Conservation (phyloP, 306 rosid species). For the Vigna reflexopilosa region DNA sequence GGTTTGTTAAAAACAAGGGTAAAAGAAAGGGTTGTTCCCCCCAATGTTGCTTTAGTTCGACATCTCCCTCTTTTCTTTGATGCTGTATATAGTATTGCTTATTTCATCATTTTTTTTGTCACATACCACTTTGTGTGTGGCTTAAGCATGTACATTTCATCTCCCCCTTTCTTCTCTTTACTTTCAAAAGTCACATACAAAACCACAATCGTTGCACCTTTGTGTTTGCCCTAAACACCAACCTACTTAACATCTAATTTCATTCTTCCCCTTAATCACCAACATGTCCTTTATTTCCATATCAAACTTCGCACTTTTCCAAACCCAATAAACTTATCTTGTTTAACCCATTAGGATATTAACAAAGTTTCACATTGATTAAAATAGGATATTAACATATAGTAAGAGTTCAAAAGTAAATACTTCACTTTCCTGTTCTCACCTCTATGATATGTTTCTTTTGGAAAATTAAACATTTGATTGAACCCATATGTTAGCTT, state of each 20-base stretch:
- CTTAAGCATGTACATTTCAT: conserved; percentile 50
- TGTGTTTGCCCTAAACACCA: conserved; percentile 48
- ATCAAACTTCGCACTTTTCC: conserved; percentile 40
- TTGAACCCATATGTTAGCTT: conserved; percentile 38
- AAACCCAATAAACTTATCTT: conserved; percentile 59
- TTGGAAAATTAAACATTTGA: conserved; percentile 41
- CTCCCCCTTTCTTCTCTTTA: conserved; percentile 11
- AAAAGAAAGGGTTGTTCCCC: conserved; percentile 55
- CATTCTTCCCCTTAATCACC: conserved; percentile 51
- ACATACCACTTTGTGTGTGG: conserved; percentile 58
- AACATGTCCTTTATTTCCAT: conserved; percentile 44
- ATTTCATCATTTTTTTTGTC: conserved; percentile 29
- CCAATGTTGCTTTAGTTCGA: conserved; percentile 56
- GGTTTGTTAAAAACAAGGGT: conserved; percentile 51
- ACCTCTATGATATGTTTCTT: not conserved
- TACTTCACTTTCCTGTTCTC: too few relatives aligned
- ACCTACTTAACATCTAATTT: conserved; percentile 34
- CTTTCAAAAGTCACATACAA: conserved; percentile 43
- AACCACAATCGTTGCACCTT: conserved; percentile 53
- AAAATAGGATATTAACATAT: too few relatives aligned
- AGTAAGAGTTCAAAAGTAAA: too few relatives aligned
- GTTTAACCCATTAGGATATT: not conserved
- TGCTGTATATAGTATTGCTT: conserved; percentile 22
- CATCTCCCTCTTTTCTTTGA: conserved; percentile 41
- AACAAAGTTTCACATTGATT: too few relatives aligned